Percentiles rank a stretch among this genome's conserved stretches.
These are phyloP conservation scores for Solanum medicagineum DNA, from an alignment of 257 asterid genomes.

Conservation along the genomic window DNA sequence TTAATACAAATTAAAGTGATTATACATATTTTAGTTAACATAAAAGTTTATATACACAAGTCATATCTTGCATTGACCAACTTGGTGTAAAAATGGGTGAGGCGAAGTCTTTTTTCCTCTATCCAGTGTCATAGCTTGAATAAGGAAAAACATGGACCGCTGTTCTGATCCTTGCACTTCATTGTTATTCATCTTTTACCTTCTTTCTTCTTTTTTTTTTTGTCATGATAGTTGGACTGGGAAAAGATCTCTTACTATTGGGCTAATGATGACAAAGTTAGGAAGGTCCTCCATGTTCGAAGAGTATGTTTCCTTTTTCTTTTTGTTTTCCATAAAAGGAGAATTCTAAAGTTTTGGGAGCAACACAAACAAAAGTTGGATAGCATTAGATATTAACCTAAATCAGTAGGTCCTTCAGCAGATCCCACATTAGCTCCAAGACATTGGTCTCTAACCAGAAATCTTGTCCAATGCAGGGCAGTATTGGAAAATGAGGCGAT, in stretches of 20 bases:
- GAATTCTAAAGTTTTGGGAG: not conserved
- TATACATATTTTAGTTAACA: not conserved
- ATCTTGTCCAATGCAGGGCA: not conserved
- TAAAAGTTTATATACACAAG: not conserved
- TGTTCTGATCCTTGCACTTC: not conserved
- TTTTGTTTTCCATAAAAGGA: not conserved
- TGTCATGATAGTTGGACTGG: not conserved
- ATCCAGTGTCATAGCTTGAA: not conserved
- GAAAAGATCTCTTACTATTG: not conserved
- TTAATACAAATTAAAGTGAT: not conserved
- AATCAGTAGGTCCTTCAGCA: no score
- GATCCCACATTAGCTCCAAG: no score
- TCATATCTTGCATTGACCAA: not conserved
- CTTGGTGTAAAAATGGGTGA: not conserved
- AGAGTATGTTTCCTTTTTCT: not conserved
- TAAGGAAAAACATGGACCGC: not conserved
- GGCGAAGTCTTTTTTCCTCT: not conserved
- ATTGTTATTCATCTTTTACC: not conserved
- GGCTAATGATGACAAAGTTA: not conserved
- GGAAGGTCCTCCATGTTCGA: conserved; percentile 1
- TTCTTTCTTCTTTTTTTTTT: not conserved
- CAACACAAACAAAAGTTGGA: no score
- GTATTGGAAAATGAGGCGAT: not conserved
- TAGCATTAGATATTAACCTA: no score
- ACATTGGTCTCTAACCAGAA: not conserved